phyloP scores from a whole-genome alignment of 192 early-diverging fungal species.

The Linnemannia hyalina region DNA sequence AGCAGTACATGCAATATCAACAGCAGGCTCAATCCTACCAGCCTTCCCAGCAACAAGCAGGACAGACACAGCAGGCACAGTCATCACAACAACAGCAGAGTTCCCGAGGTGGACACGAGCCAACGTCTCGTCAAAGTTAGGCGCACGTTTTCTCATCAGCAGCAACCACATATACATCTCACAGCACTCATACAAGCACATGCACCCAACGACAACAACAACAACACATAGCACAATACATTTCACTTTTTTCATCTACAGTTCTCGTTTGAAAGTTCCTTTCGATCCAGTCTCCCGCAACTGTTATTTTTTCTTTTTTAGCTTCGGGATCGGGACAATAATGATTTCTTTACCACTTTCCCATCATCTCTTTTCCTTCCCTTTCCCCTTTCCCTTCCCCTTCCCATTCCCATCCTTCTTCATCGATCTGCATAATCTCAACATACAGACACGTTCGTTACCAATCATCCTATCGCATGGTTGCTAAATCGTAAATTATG shows the following conservation, averaged over 20 bases:
- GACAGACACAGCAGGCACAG: conserved; percentile 28
- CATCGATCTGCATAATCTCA: conserved; percentile 4
- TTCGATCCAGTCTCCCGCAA: no score
- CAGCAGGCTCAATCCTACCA: conserved; percentile 41
- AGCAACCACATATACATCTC: background rate
- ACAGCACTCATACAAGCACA: background rate
- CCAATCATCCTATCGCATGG: conserved; percentile 6
- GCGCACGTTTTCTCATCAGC: background rate
- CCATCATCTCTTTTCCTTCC: background rate
- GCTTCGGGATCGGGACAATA: background rate
- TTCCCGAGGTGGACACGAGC: conserved; percentile 18
- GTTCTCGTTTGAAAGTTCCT: no score
- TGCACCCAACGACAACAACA: background rate
- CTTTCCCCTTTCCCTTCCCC: background rate
- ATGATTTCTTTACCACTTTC: background rate
- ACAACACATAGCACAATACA: no score
- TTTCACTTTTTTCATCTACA: no score
- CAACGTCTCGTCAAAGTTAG: conserved; percentile 14
- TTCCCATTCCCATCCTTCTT: background rate
- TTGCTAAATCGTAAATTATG: no score
- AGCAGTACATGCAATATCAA: conserved; percentile 48
- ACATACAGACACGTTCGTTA: background rate
- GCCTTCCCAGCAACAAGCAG: conserved; percentile 15
- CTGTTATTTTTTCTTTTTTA: no score
- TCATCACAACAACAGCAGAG: background rate